Base-by-base conservation (phyloP, 1,284 basidiomycete genomes). In the Gymnopus androsaceus region DNA sequence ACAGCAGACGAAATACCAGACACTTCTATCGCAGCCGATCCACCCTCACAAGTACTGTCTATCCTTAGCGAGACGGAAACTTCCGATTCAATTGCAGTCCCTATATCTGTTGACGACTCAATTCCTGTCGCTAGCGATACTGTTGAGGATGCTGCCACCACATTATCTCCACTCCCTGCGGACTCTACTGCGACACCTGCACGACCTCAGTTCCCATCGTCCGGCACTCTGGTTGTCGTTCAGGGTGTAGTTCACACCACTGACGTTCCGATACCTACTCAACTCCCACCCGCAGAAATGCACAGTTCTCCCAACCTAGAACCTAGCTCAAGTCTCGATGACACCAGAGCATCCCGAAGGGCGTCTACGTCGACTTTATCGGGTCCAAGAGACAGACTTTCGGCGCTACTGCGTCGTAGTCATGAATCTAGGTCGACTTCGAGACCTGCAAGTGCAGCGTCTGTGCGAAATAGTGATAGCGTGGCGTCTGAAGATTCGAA, bases 161-260 rank as follows among this genome's bases (percentile, higher is more conserved):
- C n/a, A 3, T n/a, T 21, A 19, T 6, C 37, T 51, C 14, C 23
- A 7, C 14, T n/a, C 19, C 11, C 11, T 23, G 3, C 41, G 4
- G 30, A 19, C 7, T 14, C 30, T 12, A 19, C 28, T 28, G n/a
- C 41, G 12, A 33, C 42, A 4, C 48, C 41, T 11, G 23, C 37
- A 11, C 41, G 25, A 17, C 41, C 11, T 15, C 51, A 53, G 19
- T 88, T 88, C 64, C 86, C 87, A 33, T 84, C 87, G 1, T 83
- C 86, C 1, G 87, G 88, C 17, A 88, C 88, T 1, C 77, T 90
- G 7, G 88, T 90, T 31, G 85, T 90, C 31, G 88, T 90, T 0
- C 88, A 90, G 69, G 88, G 88, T 44, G 87, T 90, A 41, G 88
- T 90, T 1, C 88, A 90, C 60, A 90, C 88, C 0, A 85, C 85